These are phyloP conservation scores for Omphalotus olearius DNA, from an alignment of 1,284 basidiomycete species.

Conservation along the genomic window DNA sequence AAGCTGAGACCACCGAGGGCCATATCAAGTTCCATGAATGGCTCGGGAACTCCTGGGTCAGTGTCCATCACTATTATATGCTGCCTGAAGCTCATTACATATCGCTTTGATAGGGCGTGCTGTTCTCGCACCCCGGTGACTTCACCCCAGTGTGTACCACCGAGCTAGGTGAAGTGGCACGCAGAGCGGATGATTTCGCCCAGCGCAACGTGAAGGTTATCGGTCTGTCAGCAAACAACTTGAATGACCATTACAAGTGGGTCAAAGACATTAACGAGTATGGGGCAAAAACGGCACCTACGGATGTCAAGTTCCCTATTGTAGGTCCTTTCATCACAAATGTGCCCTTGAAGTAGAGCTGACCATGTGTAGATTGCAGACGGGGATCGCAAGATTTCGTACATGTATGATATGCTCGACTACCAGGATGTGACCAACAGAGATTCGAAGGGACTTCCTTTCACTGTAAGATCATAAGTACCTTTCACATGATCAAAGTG, in stretches of 20 bases:
- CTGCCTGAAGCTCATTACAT: neutral
- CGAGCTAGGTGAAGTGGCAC: constrained; percentile 94
- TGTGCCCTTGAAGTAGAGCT: neutral
- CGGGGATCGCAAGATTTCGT: constrained; percentile 81
- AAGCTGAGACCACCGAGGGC: constrained; percentile 66
- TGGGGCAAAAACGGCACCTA: constrained; percentile 58
- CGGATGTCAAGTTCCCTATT: constrained; percentile 88
- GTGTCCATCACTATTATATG: neutral
- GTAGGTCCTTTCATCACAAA: constrained; percentile 36
- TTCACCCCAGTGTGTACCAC: constrained; percentile 72
- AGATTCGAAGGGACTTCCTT: constrained; percentile 86
- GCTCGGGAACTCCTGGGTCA: constrained; percentile 66
- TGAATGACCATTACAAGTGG: constrained; percentile 87
- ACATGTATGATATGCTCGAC: constrained; percentile 94
- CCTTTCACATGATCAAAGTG: too few relatives aligned
- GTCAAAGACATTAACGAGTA: constrained; percentile 89
- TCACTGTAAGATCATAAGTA: constrained; percentile 40
- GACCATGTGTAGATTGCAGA: constrained; percentile 77
- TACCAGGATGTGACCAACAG: constrained; percentile 92
- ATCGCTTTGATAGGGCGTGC: constrained; percentile 49
- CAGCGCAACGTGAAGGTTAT: constrained; percentile 91
- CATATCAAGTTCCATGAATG: constrained; percentile 74
- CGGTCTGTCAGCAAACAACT: constrained; percentile 90
- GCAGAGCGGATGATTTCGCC: constrained; percentile 71
- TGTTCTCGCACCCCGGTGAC: constrained; percentile 93